phyloP scores from a whole-genome alignment of 176 grass and related monocot species.

The Microstegium vimineum region DNA sequence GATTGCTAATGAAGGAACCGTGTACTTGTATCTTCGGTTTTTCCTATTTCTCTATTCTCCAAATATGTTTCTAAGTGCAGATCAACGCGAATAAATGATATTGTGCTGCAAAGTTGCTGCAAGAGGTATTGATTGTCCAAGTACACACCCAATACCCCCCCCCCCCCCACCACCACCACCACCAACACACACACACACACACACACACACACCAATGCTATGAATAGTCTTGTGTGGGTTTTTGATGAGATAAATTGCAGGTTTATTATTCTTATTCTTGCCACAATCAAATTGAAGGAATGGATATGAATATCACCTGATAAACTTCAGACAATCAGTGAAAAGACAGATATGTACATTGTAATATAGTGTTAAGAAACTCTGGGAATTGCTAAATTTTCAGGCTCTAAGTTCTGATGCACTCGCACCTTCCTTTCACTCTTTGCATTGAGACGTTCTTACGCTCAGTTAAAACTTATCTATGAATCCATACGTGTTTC shows the following conservation, averaged over 20 bases:
- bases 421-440: not conserved
- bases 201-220: no score
- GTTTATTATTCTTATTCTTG: not conserved
- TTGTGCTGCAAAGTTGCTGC: not conserved
- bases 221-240: no score
- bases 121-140: not conserved
- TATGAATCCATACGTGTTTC: not conserved
- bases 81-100: not conserved
- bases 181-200: no score
- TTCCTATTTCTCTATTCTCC: not conserved
- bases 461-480: not conserved
- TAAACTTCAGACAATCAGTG: no score
- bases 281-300: no score
- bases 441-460: not conserved
- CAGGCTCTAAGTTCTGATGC: not conserved
- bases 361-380: not conserved
- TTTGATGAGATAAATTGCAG: not conserved
- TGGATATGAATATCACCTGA: no score
- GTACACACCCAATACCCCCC: no score
- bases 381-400: not conserved
- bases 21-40: not conserved
- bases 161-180: no score
- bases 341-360: no score
- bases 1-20: constrained; percentile 5
- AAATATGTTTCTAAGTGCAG: not conserved